Base-by-base conservation (phyloP, 805 yeast genomes). In the Priceomyces haplophilus region DNA sequence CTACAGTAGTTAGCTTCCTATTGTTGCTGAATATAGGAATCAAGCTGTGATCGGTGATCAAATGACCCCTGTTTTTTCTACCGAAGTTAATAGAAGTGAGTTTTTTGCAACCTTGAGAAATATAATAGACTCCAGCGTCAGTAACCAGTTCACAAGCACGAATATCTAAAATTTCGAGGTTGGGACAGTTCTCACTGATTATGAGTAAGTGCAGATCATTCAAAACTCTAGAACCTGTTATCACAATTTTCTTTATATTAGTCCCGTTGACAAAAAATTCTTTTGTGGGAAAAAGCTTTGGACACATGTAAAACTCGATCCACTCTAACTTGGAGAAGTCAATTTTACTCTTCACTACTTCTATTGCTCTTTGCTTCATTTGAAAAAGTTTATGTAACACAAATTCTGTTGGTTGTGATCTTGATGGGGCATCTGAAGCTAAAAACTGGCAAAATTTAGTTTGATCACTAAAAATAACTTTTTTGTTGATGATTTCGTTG, bases 251-350 rank as follows among this genome's bases (percentile, higher is more conserved):
- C 47, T 64, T 61, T 34, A 72, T 54, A 7, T 55, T 50, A 3
- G 42, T 32, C n/a, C 63, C 58, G 36, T 52, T 43, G 13, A 43
- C 44, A 37, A 69, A 59, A 21, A 71, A 52, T 12, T 59, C 55
- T 13, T 42, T 11, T 3, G 70, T 65, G 3, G 96, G 96, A 6
- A 74, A 54, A 23, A 86, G 56, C 35, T 72, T 73, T 5, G 96
- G 91, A 56, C 96, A 88, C 55, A 90, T 84, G 63, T 85, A 88
- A 52, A 88, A 72, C 59, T 89, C 96, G 23, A 89, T 66, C 85
- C 85, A 80, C 50, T 73, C 70, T 34, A 88, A 58, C 34, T 72
- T 65, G 2, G 74, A 67, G 30, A 81, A 79, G 23, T 75, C 59
- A 4, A 73, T 48, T 4, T 52, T 41, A 15, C 59, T 55, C 2